Evolutionary conservation across 768 basidiomycete genomes (phyloP).

Genomic region (Russula emetica): DNA sequence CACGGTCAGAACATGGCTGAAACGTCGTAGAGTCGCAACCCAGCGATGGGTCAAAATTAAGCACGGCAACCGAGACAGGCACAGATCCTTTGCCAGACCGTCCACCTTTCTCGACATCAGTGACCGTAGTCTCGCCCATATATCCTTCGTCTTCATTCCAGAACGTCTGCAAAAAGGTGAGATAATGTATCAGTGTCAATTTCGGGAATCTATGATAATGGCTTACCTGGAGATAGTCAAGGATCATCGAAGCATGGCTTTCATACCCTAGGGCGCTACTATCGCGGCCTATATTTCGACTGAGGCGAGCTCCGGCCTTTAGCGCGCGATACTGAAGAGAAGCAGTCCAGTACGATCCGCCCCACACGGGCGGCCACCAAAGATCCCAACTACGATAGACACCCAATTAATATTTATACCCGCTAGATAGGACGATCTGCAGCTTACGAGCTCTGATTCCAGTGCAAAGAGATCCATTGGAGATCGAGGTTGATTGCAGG

Average conservation of each 20-base stretch:
- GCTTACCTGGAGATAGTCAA: constrained; percentile 23
- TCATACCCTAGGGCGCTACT: not conserved
- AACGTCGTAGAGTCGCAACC: constrained; percentile 19
- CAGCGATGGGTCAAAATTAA: constrained; percentile 22
- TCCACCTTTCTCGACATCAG: constrained; percentile 9
- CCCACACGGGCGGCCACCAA: constrained; percentile 19
- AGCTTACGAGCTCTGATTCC: constrained; percentile 23
- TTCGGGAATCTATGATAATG: not conserved
- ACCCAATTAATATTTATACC: not conserved
- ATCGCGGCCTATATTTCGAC: constrained; percentile 11
- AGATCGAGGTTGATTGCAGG: constrained; percentile 20
- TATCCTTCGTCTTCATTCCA: constrained; percentile 21
- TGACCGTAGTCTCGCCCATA: constrained; percentile 21
- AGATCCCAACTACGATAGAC: constrained; percentile 16
- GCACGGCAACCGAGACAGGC: not conserved
- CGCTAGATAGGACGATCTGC: not conserved
- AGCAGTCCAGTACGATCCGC: constrained; percentile 21
- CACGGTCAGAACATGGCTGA: constrained; percentile 24
- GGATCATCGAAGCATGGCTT: constrained; percentile 11
- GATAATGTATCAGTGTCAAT: not conserved
- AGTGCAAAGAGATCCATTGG: constrained; percentile 16
- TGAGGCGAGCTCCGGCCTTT: constrained; percentile 11
- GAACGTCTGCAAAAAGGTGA: constrained; percentile 9
- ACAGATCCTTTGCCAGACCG: constrained; percentile 17
- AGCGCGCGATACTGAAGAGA: constrained; percentile 19